phyloP scores from a whole-genome alignment of 495 filamentous ascomycete genomes.

The Parmelia sp. region DNA sequence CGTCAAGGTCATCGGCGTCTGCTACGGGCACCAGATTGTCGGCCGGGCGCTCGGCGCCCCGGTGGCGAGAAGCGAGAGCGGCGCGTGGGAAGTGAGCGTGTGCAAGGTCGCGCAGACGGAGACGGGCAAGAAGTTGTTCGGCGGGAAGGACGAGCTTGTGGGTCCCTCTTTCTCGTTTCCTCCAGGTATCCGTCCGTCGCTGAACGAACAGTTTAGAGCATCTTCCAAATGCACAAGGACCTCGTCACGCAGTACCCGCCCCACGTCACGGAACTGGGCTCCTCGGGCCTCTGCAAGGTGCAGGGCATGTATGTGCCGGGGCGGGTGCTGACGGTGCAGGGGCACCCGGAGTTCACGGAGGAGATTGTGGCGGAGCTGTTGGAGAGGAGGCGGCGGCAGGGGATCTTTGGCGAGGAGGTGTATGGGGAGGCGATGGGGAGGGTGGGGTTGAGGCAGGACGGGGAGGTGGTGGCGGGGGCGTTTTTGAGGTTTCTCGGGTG shows the following conservation, averaged over 20 bases:
- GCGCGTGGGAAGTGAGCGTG: slow-evolving; percentile 75
- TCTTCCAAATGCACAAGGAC: slow-evolving; percentile 90
- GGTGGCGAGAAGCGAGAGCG: slow-evolving; percentile 58
- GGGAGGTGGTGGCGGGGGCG: slow-evolving; percentile 56
- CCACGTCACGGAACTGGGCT: slow-evolving; percentile 57
- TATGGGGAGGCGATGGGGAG: slow-evolving; percentile 61
- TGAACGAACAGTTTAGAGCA: slow-evolving; percentile 42
- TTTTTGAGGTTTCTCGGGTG: slow-evolving; percentile 64
- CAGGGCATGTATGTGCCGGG: slow-evolving; percentile 73
- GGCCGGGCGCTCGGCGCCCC: slow-evolving; percentile 64
- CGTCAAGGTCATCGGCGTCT: slow-evolving; percentile 70
- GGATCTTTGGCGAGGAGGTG: slow-evolving; percentile 59
- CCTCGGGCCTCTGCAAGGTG: slow-evolving; percentile 59
- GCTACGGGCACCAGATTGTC: slow-evolving; percentile 90
- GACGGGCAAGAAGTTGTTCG: slow-evolving; percentile 68
- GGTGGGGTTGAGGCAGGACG: slow-evolving; percentile 65
- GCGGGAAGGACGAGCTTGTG: slow-evolving; percentile 60
- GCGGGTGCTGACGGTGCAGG: slow-evolving; percentile 72
- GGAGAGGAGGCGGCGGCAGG: slow-evolving; percentile 47
- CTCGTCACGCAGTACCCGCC: slow-evolving; percentile 60
- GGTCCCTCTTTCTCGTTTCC: slow-evolving; percentile 23
- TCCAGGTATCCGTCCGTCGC: too few species aligned
- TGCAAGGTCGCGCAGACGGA: slow-evolving; percentile 61
- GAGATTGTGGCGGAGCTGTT: slow-evolving; percentile 70
- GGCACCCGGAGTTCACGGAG: slow-evolving; percentile 81